A percentile compares a stretch with the other conserved stretches of the same genome.
Conservation (phyloP, 78 protist species). For the Dictyostelium discoideum region dicty_2.7 NC_007088.5:1775501-1776000, state of each 20-base stretch:
- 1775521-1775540: not conserved
- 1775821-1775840: not conserved
- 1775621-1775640: not conserved
- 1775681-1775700: not conserved
- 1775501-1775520: not conserved
- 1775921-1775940: not conserved
- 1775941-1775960: constrained; percentile 13
- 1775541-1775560: not conserved
- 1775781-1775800: not conserved
- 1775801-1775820: not conserved
- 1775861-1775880: not conserved
- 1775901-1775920: not conserved
- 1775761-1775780: not conserved
- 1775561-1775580: not conserved
- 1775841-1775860: not conserved
- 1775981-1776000: constrained; percentile 30
- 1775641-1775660: not conserved
- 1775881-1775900: not conserved
- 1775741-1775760: not conserved
- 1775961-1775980: constrained; percentile 23
- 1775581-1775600: not conserved
- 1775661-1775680: not conserved
- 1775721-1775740: not conserved
- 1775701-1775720: not conserved
- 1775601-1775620: not conserved